Evolutionary conservation across 352 stramenopile species (phyloP).

Genomic region (Phytopythium boreale): DNA sequence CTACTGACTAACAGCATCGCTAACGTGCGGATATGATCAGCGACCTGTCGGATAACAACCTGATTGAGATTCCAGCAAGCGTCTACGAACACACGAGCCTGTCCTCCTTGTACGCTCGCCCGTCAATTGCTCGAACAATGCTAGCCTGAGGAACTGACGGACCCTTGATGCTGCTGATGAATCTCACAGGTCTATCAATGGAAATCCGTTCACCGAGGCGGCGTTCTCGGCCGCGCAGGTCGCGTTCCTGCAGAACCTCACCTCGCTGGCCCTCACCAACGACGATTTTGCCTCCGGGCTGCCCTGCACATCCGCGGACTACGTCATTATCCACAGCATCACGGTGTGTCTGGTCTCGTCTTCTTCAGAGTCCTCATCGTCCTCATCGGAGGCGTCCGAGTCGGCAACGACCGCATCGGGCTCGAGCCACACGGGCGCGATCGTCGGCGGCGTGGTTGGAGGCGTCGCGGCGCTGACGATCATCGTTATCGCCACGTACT

Average conservation of each 20-base stretch:
- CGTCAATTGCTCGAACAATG: no score
- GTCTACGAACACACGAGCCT: no score
- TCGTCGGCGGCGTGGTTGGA: conserved; percentile 9
- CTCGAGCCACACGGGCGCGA: conserved; percentile 12
- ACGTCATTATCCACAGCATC: conserved; percentile 5
- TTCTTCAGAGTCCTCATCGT: neutral
- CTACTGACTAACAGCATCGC: no score
- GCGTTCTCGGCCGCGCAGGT: conserved; percentile 36
- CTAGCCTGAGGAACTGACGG: neutral
- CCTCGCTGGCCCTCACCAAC: conserved; percentile 20
- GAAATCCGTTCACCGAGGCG: conserved; percentile 33
- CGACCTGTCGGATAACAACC: no score
- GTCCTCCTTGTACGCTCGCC: no score
- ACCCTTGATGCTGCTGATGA: neutral
- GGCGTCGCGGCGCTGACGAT: conserved; percentile 4
- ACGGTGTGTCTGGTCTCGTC: neutral
- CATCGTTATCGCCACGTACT: conserved; percentile 8
- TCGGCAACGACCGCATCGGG: neutral
- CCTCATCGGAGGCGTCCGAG: conserved; percentile 1
- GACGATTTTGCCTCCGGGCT: conserved; percentile 10
- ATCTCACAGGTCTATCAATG: neutral
- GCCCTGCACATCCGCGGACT: neutral
- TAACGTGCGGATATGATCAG: no score
- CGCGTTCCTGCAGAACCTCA: conserved; percentile 38
- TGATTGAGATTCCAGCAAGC: no score